A percentile compares a stretch with the other conserved stretches of the same genome.
Evolutionary conservation across 2,329 filamentous ascomycete species (phyloP).

Genomic region (Chalara sp.): DNA sequence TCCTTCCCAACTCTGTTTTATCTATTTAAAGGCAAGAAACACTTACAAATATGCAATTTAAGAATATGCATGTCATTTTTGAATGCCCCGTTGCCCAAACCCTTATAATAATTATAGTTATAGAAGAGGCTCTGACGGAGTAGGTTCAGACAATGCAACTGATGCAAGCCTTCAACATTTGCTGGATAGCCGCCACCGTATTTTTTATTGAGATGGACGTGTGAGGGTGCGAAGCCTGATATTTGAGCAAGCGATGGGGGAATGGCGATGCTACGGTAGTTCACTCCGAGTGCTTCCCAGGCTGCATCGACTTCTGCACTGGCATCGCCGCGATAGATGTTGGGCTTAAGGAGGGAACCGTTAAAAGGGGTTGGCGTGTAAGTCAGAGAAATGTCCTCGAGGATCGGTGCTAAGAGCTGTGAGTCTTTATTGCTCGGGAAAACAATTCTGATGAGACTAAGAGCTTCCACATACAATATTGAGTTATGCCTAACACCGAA

Average conservation of each 20-base stretch:
- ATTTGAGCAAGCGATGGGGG: slow-evolving; percentile 31
- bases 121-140: slow-evolving; percentile 42
- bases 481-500: not conserved
- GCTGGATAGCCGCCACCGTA: slow-evolving; percentile 44
- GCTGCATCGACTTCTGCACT: slow-evolving; percentile 42
- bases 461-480: not conserved
- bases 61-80: slow-evolving; percentile 39
- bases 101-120: slow-evolving; percentile 43
- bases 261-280: slow-evolving; percentile 35
- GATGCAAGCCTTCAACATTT: slow-evolving; percentile 38
- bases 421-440: not conserved
- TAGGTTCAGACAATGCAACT: slow-evolving; percentile 45
- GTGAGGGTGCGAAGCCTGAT: slow-evolving; percentile 36
- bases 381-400: slow-evolving; percentile 32
- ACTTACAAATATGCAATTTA: slow-evolving; percentile 42
- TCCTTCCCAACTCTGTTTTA: not conserved
- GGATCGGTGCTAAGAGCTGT: slow-evolving; percentile 21
- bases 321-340: slow-evolving; percentile 36
- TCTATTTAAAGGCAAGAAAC: not conserved
- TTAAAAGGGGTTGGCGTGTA: slow-evolving; percentile 39
- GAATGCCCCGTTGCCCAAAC: slow-evolving; percentile 36
- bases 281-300: slow-evolving; percentile 40
- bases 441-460: too few relatives aligned
- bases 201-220: slow-evolving; percentile 40
- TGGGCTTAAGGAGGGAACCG: slow-evolving; percentile 42